These are phyloP conservation scores for Metschnikowia lunata DNA, from an alignment of 805 yeast species.

Conservation along the genomic window DNA sequence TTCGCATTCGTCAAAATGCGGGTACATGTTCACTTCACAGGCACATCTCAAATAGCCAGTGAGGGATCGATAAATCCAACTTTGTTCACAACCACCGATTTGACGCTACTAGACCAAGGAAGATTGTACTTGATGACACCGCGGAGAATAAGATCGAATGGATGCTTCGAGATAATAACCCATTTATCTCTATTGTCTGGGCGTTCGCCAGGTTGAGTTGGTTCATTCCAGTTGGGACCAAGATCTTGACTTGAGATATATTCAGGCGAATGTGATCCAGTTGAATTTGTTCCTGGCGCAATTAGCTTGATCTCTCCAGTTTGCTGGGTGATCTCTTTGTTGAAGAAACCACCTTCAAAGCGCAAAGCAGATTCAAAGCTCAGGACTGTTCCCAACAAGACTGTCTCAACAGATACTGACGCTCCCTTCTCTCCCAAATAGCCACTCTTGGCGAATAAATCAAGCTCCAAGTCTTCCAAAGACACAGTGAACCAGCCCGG, in stretches of 20 bases:
- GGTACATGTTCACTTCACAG: neutral
- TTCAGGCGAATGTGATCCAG: conserved; percentile 16
- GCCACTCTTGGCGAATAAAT: conserved; percentile 75
- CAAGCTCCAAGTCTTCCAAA: conserved; percentile 66
- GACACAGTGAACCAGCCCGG: conserved; percentile 77
- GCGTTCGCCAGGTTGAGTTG: conserved; percentile 1
- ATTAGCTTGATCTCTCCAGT: conserved; percentile 66
- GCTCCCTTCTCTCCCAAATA: conserved; percentile 24
- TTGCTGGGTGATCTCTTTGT: conserved; percentile 53
- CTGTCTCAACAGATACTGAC: conserved; percentile 47
- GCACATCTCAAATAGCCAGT: conserved; percentile 1
- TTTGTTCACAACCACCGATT: conserved; percentile 60
- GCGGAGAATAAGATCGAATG: conserved; percentile 79
- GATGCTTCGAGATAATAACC: conserved; percentile 69
- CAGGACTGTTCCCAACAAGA: conserved; percentile 66
- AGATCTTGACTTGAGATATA: neutral
- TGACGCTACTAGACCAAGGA: conserved; percentile 51
- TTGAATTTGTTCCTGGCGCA: conserved; percentile 60
- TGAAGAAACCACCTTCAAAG: conserved; percentile 76
- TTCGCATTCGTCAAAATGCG: conserved; percentile 9
- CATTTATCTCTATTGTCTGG: conserved; percentile 55
- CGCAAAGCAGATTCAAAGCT: conserved; percentile 66
- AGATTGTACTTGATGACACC: conserved; percentile 77
- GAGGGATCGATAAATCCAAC: conserved; percentile 53
- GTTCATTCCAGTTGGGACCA: neutral